Evolutionary conservation across 1,284 basidiomycete genomes (phyloP).

Genomic region (Trametes polyzona): DNA sequence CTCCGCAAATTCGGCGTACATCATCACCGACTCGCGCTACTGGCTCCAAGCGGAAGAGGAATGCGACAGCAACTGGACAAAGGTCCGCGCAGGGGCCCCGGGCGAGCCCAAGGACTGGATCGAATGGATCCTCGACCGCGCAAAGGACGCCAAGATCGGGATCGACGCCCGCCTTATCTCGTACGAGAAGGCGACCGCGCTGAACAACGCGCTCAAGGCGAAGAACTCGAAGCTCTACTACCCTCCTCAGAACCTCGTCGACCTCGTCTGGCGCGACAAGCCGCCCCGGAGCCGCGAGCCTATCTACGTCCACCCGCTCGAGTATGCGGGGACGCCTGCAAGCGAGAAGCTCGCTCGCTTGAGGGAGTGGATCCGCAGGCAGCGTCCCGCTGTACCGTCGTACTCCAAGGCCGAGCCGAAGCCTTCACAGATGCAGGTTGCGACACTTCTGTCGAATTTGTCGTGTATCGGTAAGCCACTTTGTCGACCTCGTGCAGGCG

Average conservation of each 20-base stretch:
- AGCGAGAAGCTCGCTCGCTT: constrained; percentile 60
- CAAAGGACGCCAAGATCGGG: constrained; percentile 67
- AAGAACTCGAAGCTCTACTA: constrained; percentile 67
- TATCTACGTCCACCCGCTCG: constrained; percentile 75
- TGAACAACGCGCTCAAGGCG: constrained; percentile 58
- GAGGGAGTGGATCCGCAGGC: constrained; percentile 63
- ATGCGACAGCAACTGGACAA: constrained; percentile 77
- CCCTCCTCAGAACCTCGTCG: constrained; percentile 83
- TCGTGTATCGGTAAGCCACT: constrained; percentile 60
- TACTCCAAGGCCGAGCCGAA: constrained; percentile 65
- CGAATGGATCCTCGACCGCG: constrained; percentile 71
- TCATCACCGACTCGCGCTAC: constrained; percentile 89
- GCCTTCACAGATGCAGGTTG: constrained; percentile 65
- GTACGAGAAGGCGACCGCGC: constrained; percentile 66
- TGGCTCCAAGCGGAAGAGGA: constrained; percentile 85
- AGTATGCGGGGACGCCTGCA: constrained; percentile 72
- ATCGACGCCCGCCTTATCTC: constrained; percentile 90
- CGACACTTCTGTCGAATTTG: constrained; percentile 65
- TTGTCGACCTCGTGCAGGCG: constrained; percentile 2
- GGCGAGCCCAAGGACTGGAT: constrained; percentile 75
- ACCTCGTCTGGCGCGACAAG: constrained; percentile 81
- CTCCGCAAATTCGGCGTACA: constrained; percentile 64
- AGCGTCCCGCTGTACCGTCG: constrained; percentile 61
- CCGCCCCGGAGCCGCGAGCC: constrained; percentile 69
- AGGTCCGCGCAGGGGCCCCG: constrained; percentile 67